These are phyloP conservation scores for Citrullus amarus DNA, from an alignment of 306 rosid genomes.

Conservation along the genomic window DNA sequence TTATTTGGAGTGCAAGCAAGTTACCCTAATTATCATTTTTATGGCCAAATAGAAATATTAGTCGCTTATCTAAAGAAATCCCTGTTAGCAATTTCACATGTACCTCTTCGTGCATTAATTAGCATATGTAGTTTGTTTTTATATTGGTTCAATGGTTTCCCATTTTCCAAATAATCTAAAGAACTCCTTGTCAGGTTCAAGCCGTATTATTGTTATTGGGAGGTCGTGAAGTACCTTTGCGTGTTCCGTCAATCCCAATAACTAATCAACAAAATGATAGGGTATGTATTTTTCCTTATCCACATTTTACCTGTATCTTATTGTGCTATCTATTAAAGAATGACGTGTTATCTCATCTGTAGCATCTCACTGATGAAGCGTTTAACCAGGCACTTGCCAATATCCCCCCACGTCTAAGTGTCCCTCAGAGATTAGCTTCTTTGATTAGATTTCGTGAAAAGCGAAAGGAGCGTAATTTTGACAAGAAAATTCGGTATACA, in stretches of 20 bases:
- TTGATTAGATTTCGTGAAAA: conserved; percentile 75
- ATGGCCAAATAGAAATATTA: neutral
- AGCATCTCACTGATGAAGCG: conserved; percentile 28
- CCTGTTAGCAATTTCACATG: neutral
- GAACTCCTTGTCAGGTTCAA: conserved; percentile 42
- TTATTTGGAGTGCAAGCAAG: neutral
- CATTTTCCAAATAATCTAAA: neutral
- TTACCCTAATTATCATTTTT: neutral
- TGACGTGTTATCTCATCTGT: conserved; percentile 18
- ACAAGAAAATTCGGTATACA: conserved; percentile 68
- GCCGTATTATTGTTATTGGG: conserved; percentile 60
- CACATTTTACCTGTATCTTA: neutral
- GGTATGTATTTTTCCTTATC: conserved; percentile 27
- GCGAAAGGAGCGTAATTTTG: conserved; percentile 67
- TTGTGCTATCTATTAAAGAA: neutral
- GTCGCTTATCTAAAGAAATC: neutral
- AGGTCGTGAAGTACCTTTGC: conserved; percentile 49
- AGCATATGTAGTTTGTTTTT: neutral
- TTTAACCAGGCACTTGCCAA: conserved; percentile 45
- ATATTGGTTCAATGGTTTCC: neutral
- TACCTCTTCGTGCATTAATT: neutral
- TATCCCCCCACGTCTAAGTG: conserved; percentile 41
- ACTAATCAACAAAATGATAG: conserved; percentile 28
- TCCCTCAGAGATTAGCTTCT: conserved; percentile 65
- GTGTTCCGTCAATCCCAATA: conserved; percentile 26